Evolutionary conservation across 768 basidiomycete species (phyloP).

Genomic region (Termitomyces sp.): DNA sequence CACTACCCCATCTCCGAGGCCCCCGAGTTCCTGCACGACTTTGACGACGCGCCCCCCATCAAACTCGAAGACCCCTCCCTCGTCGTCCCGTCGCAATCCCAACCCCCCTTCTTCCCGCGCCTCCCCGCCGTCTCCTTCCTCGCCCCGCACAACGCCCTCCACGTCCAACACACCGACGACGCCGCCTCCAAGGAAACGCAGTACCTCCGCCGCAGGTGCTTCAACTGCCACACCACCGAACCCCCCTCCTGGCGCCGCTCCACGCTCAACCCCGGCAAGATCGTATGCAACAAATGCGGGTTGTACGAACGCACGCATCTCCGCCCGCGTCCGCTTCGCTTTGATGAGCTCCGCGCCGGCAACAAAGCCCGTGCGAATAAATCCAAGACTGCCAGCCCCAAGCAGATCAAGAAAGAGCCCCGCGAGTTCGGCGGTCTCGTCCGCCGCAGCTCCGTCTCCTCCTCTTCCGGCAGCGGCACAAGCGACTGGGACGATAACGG

Average conservation of each 20-base stretch:
- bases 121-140: constrained; percentile 32
- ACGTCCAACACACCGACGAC: constrained; percentile 86
- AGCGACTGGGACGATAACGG: constrained; percentile 85
- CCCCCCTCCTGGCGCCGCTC: constrained; percentile 85
- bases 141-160: constrained; percentile 45
- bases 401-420: constrained; percentile 61
- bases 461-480: constrained; percentile 48
- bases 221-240: constrained; percentile 90
- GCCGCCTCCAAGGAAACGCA: constrained; percentile 89
- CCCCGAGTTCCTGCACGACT: constrained; percentile 29
- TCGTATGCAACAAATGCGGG: constrained; percentile 93
- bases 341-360: constrained; percentile 85
- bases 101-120: constrained; percentile 42
- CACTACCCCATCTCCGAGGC: constrained; percentile 24
- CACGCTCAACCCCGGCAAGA: constrained; percentile 87
- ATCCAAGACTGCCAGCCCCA: constrained; percentile 33
- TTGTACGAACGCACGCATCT: constrained; percentile 88
- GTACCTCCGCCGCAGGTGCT: constrained; percentile 82
- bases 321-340: constrained; percentile 76
- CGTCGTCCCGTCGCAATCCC: constrained; percentile 62
- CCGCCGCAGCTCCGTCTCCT: constrained; percentile 62
- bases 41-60: constrained; percentile 35
- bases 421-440: constrained; percentile 44
- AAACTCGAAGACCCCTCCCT: constrained; percentile 43
- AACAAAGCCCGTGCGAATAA: constrained; percentile 69